Conservation (phyloP, 768 basidiomycete species). For the Pisolithus orientalis region DNA sequence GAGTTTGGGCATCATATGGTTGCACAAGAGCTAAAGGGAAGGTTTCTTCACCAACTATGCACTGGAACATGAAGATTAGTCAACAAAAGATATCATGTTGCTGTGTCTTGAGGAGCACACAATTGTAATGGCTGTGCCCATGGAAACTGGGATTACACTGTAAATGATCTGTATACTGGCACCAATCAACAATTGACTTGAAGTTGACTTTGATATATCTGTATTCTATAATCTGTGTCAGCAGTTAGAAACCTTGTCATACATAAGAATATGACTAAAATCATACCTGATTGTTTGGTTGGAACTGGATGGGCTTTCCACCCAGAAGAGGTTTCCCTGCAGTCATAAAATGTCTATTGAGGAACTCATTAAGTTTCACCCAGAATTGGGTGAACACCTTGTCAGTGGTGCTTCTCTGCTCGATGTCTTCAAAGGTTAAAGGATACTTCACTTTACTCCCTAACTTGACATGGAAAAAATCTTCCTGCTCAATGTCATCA, state of each 20-base stretch:
- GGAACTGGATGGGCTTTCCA: not conserved
- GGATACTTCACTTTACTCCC: not conserved
- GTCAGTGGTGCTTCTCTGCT: not conserved
- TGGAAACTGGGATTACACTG: conserved; percentile 13
- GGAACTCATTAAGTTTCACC: not conserved
- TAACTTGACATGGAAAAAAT: not conserved
- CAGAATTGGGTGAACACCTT: not conserved
- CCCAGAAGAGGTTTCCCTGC: not conserved
- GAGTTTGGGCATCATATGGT: conserved; percentile 10
- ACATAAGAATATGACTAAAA: not conserved
- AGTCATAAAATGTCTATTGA: not conserved
- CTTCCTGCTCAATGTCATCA: not conserved
- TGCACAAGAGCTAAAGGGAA: conserved; percentile 14
- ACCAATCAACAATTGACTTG: conserved; percentile 14
- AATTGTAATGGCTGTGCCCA: conserved; percentile 12
- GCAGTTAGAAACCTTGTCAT: not conserved
- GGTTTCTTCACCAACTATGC: conserved; percentile 2
- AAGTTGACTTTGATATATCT: conserved; percentile 10
- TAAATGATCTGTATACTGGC: conserved; percentile 6
- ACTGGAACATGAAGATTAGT: conserved; percentile 15
- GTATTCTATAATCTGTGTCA: not conserved
- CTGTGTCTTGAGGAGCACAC: conserved; percentile 19
- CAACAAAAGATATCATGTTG: conserved; percentile 13
- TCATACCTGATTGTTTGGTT: not conserved
- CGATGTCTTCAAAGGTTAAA: not conserved